A percentile compares a stretch with the other conserved stretches of the same genome.
Evolutionary conservation across 352 stramenopile species (phyloP).

Genomic region (Pythium oligandrum): DNA sequence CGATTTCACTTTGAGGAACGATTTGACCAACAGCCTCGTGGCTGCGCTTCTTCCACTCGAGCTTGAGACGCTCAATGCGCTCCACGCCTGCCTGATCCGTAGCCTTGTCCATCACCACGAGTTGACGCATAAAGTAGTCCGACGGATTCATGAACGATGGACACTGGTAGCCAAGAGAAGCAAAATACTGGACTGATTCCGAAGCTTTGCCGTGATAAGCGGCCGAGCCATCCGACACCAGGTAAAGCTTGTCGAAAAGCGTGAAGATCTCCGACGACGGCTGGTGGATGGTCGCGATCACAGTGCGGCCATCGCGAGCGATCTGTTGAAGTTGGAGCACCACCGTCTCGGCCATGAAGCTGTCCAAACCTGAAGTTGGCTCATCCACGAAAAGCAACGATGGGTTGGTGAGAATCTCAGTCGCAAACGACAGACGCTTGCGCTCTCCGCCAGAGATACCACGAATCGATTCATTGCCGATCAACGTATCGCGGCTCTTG

Average conservation of each 20-base stretch:
- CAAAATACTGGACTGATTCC: slow-evolving; percentile 54
- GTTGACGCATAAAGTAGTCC: slow-evolving; percentile 61
- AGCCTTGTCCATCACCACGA: slow-evolving; percentile 40
- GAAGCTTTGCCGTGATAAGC: slow-evolving; percentile 54
- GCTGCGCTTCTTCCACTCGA: slow-evolving; percentile 25
- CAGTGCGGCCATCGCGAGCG: slow-evolving; percentile 74
- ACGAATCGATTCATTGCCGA: slow-evolving; percentile 25
- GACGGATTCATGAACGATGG: slow-evolving; percentile 53
- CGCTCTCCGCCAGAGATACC: slow-evolving; percentile 1
- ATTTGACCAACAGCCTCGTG: too few species aligned
- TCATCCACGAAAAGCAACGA: slow-evolving; percentile 88
- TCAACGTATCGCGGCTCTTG: slow-evolving; percentile 45
- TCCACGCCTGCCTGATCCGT: slow-evolving; percentile 20
- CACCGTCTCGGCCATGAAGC: slow-evolving; percentile 46
- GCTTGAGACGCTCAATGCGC: slow-evolving; percentile 30
- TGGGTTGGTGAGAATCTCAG: slow-evolving; percentile 73
- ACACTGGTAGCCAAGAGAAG: slow-evolving; percentile 41
- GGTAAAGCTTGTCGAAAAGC: slow-evolving; percentile 54
- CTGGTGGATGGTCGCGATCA: slow-evolving; percentile 88
- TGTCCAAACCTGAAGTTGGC: slow-evolving; percentile 61
- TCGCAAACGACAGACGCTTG: slow-evolving; percentile 82
- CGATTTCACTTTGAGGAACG: too few species aligned
- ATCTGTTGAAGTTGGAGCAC: slow-evolving; percentile 60
- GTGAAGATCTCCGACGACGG: slow-evolving; percentile 61
- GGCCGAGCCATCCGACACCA: slow-evolving; percentile 40